Base-by-base conservation (phyloP, 257 asterid species). In the Nicotiana otophora region DNA sequence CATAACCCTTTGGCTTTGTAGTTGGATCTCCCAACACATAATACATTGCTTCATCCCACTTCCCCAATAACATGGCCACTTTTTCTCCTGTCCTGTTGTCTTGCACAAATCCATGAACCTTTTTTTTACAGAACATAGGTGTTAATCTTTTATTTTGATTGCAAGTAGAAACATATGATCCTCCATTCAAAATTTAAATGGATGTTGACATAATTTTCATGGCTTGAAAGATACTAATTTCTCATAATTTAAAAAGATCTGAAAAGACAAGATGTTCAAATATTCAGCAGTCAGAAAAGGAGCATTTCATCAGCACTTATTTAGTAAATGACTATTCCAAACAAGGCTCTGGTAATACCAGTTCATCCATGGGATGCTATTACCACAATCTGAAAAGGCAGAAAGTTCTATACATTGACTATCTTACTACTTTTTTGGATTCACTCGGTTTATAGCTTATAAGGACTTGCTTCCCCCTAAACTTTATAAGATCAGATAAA, bases 11-110 rank as follows among this genome's bases (percentile, higher is more conserved):
- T 14, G 99, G 97, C 91, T 93, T 96, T 58, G 92, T 88, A 54
- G 90, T 90, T 64, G 94, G 98, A 88, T 96, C 99, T 84, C 99
- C 99, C 91, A 96, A 83, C 67, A 94, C 98, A 81, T 94, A 96
- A 86, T 96, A 94, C 94, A 96, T 87, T 72, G 99, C 98, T 84
- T 96, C 99, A 78, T 94, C 98, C 99, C 99, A 96, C 86, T 96
- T 96, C 67, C 99, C 99, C 48, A 94, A 86, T 83, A 96, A 77
- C 88, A 94, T 90, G 15, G 99, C 99, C 61, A 94, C 98, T 86
- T 96, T 94, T 89, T 96, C 98, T 80, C 99, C 98, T 2, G 95
- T 96, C 87, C 86, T 89, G 57, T 96, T 96, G 95, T 96, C 99
- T 90, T 94, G 99, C 85, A 96, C 97, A 83, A 96, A 91, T 66